These are phyloP conservation scores for Cudoniella acicularis DNA, from an alignment of 495 filamentous ascomycete genomes.

Conservation along the genomic window DNA sequence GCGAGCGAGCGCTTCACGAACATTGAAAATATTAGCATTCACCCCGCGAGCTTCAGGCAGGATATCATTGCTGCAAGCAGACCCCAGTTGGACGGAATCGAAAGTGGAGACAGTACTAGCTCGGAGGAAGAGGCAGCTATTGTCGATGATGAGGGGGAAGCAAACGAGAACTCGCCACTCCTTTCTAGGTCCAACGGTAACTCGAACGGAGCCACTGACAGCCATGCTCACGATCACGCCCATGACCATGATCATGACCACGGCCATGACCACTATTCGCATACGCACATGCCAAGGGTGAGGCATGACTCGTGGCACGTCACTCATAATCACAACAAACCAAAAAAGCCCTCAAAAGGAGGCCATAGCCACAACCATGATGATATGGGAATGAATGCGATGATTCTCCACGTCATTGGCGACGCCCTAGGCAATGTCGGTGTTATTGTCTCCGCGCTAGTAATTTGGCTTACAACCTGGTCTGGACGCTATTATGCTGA, in stretches of 20 bases:
- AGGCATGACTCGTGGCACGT: slow-evolving; percentile 42
- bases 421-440: slow-evolving; percentile 97
- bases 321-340: slow-evolving; percentile 77
- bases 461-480: slow-evolving; percentile 82
- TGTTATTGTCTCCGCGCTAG: slow-evolving; percentile 86
- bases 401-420: slow-evolving; percentile 93
- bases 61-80: slow-evolving; percentile 80
- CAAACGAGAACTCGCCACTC: slow-evolving; percentile 45
- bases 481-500: slow-evolving; percentile 72
- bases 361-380: slow-evolving; percentile 70
- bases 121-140: slow-evolving; percentile 45
- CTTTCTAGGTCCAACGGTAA: slow-evolving; percentile 17
- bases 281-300: neutral
- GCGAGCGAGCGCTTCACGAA: slow-evolving; percentile 52
- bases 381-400: slow-evolving; percentile 97
- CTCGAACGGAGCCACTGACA: slow-evolving; percentile 18
- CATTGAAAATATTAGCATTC: slow-evolving; percentile 73
- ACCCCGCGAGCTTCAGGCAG: slow-evolving; percentile 87
- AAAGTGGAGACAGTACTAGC: slow-evolving; percentile 45
- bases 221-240: slow-evolving; percentile 16
- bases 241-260: slow-evolving; percentile 9
- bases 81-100: slow-evolving; percentile 46
- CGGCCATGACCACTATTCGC: slow-evolving; percentile 5
- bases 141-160: slow-evolving; percentile 21
- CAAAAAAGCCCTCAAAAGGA: slow-evolving; percentile 54